Evolutionary conservation across 345 rosid species (phyloP).

Genomic region (Pugionium cornutum): DNA sequence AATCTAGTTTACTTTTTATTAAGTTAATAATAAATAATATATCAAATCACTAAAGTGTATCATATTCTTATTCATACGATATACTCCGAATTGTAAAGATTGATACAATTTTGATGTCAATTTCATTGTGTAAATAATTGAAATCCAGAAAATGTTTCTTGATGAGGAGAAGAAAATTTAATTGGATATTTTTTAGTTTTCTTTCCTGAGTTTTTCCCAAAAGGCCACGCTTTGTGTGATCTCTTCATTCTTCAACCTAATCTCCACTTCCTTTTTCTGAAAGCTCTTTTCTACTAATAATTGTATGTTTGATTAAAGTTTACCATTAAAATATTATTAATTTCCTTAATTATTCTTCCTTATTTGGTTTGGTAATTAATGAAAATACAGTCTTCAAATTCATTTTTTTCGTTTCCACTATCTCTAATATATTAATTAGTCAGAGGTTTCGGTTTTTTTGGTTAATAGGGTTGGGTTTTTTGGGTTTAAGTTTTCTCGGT

Average conservation of each 20-base stretch:
- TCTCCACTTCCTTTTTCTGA: not conserved
- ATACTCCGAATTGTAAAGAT: not conserved
- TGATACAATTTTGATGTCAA: not conserved
- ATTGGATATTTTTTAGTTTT: not conserved
- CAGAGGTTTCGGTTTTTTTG: too few species aligned
- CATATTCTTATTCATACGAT: conserved; percentile 1
- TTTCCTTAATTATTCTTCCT: not conserved
- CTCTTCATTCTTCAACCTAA: not conserved
- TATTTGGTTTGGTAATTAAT: not conserved
- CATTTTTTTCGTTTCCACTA: not conserved
- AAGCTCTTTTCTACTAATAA: not conserved
- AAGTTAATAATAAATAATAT: not conserved
- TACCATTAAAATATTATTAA: too few species aligned
- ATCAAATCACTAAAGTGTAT: not conserved
- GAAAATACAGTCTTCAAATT: not conserved
- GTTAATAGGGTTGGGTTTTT: too few species aligned
- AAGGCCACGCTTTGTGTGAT: not conserved
- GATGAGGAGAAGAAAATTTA: not conserved
- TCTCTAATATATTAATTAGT: too few species aligned
- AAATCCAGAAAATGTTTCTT: not conserved
- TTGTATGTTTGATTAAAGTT: not conserved
- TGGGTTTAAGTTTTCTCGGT: too few species aligned
- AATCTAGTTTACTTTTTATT: conserved; percentile 2
- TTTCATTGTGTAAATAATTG: not conserved
- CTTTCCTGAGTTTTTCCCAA: not conserved